Evolutionary conservation across 2,329 filamentous ascomycete species (phyloP), one percentile per base, ranked within the genome.

Genomic region (Graphilbum sp.): DNA sequence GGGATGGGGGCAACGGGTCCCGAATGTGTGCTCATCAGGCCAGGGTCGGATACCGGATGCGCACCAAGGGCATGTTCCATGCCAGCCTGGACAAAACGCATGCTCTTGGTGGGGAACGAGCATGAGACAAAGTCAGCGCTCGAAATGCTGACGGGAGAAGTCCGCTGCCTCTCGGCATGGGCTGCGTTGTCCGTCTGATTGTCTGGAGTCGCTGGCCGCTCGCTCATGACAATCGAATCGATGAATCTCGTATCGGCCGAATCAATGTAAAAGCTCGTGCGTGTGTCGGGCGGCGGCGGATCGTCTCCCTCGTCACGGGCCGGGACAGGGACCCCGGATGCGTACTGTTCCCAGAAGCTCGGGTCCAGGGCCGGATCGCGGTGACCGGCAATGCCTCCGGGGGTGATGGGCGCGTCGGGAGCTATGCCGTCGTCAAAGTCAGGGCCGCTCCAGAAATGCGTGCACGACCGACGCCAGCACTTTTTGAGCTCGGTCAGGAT

Each of bases 401-500:
- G 84, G 0, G 69, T 55, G 35, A 94, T 80, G 13, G 80, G 72
- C 16, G 72, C 65, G 20, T 83, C 74, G 4, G 75, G 64, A 13
- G 66, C 69, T 12, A 73, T 62, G 33, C 72, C 68, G 2, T 66
- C 61, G 46, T 78, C 67, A 27, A 77, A 77, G 34, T 83, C 73
- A 0, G 74, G 64, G 0, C 70, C 71, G 44, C 93, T 83, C 88
- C 90, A 98, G 54, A 87, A 94, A 39, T 87, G 62, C 0, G 81
- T 77, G 54, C 87, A 96, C 17, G 90, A 83, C 37, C 87, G 73
- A 54, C 87, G 78, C 90, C 90, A 98, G 54, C 90, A 96, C 54
- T 94, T 92, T 57, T 98, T 98, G 44, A 98, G 63, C 57, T 98
- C 90, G 23, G 80, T 76, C 27, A 98, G 66, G 46, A 96, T 93